phyloP scores from a whole-genome alignment of 1,284 basidiomycete species.

The Leccinum huronense region DNA sequence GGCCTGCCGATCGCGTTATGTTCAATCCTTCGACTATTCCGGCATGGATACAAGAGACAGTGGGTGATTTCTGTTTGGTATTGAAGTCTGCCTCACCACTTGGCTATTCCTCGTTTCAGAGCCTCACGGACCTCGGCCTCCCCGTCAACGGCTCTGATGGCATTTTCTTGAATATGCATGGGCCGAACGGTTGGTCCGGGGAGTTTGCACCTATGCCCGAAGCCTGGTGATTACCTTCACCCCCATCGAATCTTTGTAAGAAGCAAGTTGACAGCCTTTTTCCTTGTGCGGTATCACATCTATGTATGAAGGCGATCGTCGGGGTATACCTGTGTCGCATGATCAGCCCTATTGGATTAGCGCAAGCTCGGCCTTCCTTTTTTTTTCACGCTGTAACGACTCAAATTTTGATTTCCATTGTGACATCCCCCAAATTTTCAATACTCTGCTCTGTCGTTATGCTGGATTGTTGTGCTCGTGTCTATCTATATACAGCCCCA shows the following conservation, averaged over 20 bases:
- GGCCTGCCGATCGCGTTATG: slow-evolving; percentile 70
- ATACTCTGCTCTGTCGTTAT: slow-evolving; percentile 12
- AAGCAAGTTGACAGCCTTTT: slow-evolving; percentile 28
- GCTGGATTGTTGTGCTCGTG: background rate
- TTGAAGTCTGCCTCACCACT: slow-evolving; percentile 9
- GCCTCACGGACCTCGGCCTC: slow-evolving; percentile 80
- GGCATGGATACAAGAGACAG: slow-evolving; percentile 80
- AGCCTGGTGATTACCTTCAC: slow-evolving; percentile 59
- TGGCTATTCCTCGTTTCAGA: slow-evolving; percentile 44
- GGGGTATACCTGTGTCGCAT: slow-evolving; percentile 21
- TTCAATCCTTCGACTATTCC: slow-evolving; percentile 80
- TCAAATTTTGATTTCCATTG: slow-evolving; percentile 1
- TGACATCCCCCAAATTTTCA: background rate
- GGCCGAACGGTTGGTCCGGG: slow-evolving; percentile 68
- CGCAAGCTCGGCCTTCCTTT: slow-evolving; percentile 3
- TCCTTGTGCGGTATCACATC: slow-evolving; percentile 21
- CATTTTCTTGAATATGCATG: slow-evolving; percentile 76
- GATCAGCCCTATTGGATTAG: slow-evolving; percentile 13
- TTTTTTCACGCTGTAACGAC: slow-evolving; percentile 5
- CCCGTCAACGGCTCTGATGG: slow-evolving; percentile 89
- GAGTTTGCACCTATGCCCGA: slow-evolving; percentile 76
- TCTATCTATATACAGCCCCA: slow-evolving; percentile 5
- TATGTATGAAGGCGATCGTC: slow-evolving; percentile 25
- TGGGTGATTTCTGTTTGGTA: slow-evolving; percentile 30
- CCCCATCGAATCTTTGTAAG: slow-evolving; percentile 21